These are phyloP conservation scores for Penicillium chermesinum DNA, from an alignment of 495 filamentous ascomycete genomes.

Conservation along the genomic window DNA sequence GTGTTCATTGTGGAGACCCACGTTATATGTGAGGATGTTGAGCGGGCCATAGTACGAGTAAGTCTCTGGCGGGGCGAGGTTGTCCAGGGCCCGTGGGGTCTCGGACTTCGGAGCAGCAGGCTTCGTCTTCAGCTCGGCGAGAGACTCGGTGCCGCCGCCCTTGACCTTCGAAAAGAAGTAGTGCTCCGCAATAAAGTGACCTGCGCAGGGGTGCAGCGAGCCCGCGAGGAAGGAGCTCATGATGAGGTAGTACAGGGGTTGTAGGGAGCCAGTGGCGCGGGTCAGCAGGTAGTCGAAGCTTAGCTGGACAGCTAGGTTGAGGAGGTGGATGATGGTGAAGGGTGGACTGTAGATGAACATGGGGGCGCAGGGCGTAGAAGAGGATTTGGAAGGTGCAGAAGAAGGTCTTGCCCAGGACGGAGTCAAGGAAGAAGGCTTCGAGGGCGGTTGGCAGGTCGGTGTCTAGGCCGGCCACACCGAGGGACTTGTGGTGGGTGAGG, in stretches of 20 bases:
- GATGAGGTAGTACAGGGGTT: slow-evolving; percentile 69
- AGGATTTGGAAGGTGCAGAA: slow-evolving; percentile 99
- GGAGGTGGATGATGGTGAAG: slow-evolving; percentile 76
- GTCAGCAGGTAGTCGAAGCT: slow-evolving; percentile 71
- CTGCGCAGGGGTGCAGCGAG: slow-evolving; percentile 88
- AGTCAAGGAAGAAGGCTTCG: slow-evolving; percentile 92
- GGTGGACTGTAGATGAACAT: slow-evolving; percentile 91
- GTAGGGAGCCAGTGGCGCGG: slow-evolving; percentile 46
- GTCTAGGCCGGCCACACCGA: slow-evolving; percentile 93
- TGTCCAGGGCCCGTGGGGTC: slow-evolving; percentile 36
- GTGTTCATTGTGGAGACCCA: slow-evolving; percentile 96
- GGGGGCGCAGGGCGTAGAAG: slow-evolving; percentile 97
- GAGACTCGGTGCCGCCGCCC: slow-evolving; percentile 53
- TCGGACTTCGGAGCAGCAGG: slow-evolving; percentile 17
- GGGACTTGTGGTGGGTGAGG: slow-evolving; percentile 97
- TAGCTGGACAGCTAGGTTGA: slow-evolving; percentile 74
- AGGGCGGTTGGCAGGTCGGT: slow-evolving; percentile 90
- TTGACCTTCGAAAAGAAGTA: slow-evolving; percentile 83
- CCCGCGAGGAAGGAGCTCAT: slow-evolving; percentile 89
- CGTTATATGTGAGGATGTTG: slow-evolving; percentile 93
- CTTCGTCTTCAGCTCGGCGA: slow-evolving; percentile 30
- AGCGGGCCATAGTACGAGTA: slow-evolving; percentile 94
- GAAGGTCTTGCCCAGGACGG: slow-evolving; percentile 95
- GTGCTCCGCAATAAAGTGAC: slow-evolving; percentile 99
- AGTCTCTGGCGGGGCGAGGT: slow-evolving; percentile 76